Base-by-base conservation (phyloP, 1,284 basidiomycete species). In the Heterobasidion occidentale region DNA sequence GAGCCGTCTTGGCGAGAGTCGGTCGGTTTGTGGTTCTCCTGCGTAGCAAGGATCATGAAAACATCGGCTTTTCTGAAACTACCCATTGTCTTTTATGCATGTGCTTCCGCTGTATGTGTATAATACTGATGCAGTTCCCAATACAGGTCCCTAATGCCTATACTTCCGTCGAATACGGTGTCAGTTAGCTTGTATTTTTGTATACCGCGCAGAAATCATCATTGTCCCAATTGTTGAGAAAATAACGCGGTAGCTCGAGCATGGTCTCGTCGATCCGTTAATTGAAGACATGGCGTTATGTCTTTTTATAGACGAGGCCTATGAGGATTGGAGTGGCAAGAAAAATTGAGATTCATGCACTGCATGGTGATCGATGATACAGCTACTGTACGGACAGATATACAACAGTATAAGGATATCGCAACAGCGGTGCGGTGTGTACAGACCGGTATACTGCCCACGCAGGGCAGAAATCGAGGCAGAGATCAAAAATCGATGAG, bases 61-160 rank as follows among this genome's bases (percentile, higher is more conserved):
- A 63, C 52, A 58, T 35, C 36, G 62, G 62, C 61, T 63, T 63
- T 45, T 63, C 62, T 63, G 62, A 63, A 27, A 27, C 27, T 27
- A 27, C 4, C 27, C 27, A 27, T 5, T 55, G 48, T 51, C 35
- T 7, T 27, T 48, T 36, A 27, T 33, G 14, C 48, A 27, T 34
- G 44, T 46, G 33, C 54, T 52, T 52, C 15, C 17, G 9, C 55
- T 20, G 45, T 19, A n/a, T 46, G 46, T 36, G 46, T 46, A 11
- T 20, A 17, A 33, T 27, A 46, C 19, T 49, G 47, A 49, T 49
- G 12, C 47, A 17, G 9, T 6, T 45, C 14, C 14, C 12, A 45
- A 14, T 8, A 17, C 42, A 45, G 12, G 42, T n/a, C 42, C 17
- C 7, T 5, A 7, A 27, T 27, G 1, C 8, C 14, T 17, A 5